Conservation (phyloP, 2,329 filamentous ascomycete genomes). For the Dothistroma pini region DNA sequence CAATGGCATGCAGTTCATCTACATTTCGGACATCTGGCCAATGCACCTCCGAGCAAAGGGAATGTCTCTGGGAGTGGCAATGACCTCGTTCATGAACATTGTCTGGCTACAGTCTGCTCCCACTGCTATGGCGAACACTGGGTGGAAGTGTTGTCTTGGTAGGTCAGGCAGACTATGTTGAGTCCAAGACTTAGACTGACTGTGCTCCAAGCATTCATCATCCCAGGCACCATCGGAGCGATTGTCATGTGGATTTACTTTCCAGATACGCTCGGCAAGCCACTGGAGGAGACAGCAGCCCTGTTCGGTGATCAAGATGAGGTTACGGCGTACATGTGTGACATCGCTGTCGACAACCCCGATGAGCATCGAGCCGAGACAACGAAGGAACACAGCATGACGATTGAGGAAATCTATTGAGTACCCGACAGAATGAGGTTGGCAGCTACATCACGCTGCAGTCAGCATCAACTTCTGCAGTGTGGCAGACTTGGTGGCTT, state of each 20-base stretch:
- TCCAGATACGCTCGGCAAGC: conserved; percentile 19
- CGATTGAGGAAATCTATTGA: not conserved
- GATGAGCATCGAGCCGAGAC: not conserved
- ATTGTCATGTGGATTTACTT: conserved; percentile 19
- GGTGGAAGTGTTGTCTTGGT: conserved; percentile 19
- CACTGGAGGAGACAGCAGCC: conserved; percentile 22
- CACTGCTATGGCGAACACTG: conserved; percentile 12
- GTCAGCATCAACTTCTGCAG: too few relatives aligned
- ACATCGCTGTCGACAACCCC: conserved; percentile 7
- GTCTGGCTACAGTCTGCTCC: conserved; percentile 24
- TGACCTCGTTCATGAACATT: conserved; percentile 26
- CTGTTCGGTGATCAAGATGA: conserved; percentile 21
- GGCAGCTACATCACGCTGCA: too few relatives aligned
- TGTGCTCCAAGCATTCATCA: conserved; percentile 13
- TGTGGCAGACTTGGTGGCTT: too few relatives aligned
- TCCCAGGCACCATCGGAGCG: conserved; percentile 18
- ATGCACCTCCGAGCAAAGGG: conserved; percentile 25
- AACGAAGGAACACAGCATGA: not conserved
- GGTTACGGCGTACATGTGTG: conserved; percentile 11
- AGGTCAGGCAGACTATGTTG: not conserved
- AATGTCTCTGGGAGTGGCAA: conserved; percentile 22
- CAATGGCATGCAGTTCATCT: conserved; percentile 23
- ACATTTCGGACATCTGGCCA: conserved; percentile 20
- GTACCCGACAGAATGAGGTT: too few relatives aligned
- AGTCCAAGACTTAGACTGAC: not conserved